Evolutionary conservation across 371 early-diverging fungal species (phyloP).

Genomic region (Mortierella sp.): DNA sequence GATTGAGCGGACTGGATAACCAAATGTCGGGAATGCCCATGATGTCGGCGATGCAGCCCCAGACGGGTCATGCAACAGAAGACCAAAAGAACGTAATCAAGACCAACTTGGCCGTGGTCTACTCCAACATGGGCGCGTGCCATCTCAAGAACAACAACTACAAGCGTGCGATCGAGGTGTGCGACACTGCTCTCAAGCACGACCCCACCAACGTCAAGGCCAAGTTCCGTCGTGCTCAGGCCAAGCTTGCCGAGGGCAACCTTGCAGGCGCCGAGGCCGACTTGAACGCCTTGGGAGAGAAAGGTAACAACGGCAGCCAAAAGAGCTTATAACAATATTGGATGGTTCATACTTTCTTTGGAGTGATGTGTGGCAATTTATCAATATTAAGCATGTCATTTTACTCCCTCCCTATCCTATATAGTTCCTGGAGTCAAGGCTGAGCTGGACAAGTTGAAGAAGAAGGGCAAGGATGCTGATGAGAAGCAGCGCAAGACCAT

Average conservation of each 20-base stretch:
- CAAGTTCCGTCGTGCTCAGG: slow-evolving; percentile 63
- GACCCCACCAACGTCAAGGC: slow-evolving; percentile 62
- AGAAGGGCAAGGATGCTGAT: slow-evolving; percentile 42
- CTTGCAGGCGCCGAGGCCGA: slow-evolving; percentile 59
- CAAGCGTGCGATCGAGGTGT: slow-evolving; percentile 48
- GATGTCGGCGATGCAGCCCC: slow-evolving; percentile 38
- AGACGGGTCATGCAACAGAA: slow-evolving; percentile 21
- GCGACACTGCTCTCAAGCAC: slow-evolving; percentile 52
- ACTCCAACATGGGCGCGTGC: slow-evolving; percentile 54
- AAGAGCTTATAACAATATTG: neutral
- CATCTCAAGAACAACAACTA: slow-evolving; percentile 51
- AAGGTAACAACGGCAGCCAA: slow-evolving; percentile 17
- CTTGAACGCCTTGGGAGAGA: slow-evolving; percentile 46
- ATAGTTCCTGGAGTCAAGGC: slow-evolving; percentile 57
- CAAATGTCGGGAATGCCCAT: slow-evolving; percentile 50
- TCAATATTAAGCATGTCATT: neutral
- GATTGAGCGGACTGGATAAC: slow-evolving; percentile 51
- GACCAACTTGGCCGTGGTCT: slow-evolving; percentile 38
- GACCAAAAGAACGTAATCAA: slow-evolving; percentile 48
- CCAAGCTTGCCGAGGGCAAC: slow-evolving; percentile 60
- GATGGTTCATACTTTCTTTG: neutral
- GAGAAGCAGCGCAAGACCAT: slow-evolving; percentile 49
- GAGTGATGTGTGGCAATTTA: neutral
- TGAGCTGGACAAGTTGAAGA: slow-evolving; percentile 44
- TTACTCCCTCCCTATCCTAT: neutral